Percentiles rank a stretch among this genome's conserved stretches.
Conservation (phyloP, 2,329 filamentous ascomycete genomes). For the Alternaria sp. region DNA sequence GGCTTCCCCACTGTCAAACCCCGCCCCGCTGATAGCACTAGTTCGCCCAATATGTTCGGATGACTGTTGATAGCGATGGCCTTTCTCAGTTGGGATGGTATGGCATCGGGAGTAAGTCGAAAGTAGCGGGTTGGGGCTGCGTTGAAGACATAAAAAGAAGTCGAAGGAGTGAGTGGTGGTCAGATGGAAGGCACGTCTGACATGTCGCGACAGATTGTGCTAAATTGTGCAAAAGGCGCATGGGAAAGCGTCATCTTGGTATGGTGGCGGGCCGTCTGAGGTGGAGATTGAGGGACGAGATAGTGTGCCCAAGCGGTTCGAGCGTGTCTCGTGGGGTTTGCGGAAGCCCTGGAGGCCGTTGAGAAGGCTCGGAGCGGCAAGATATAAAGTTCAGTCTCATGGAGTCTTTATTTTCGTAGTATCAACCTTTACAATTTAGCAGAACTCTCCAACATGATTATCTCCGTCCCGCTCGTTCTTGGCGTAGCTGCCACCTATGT, state of each 20-base stretch:
- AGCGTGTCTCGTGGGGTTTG: not conserved
- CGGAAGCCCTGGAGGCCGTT: not conserved
- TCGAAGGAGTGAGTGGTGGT: not conserved
- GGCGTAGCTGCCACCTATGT: not conserved
- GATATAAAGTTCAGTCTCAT: not conserved
- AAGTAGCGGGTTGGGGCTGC: not conserved
- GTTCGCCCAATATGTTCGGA: not conserved
- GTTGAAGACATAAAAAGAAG: not conserved
- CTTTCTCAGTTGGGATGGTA: not conserved
- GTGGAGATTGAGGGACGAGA: not conserved
- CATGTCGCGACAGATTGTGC: not conserved
- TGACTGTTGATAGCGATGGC: not conserved
- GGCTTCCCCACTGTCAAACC: not conserved
- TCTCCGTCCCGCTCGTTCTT: not conserved
- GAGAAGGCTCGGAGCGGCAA: not conserved
- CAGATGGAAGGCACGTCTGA: not conserved
- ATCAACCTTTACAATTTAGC: not conserved
- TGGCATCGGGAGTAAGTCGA: not conserved
- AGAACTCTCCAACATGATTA: not conserved
- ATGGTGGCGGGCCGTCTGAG: not conserved
- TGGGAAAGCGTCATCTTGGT: not conserved
- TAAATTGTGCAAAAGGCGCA: not conserved
- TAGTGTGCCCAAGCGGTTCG: not conserved
- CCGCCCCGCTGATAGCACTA: not conserved
- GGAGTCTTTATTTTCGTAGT: not conserved